Evolutionary conservation across 1,139 yeast species (phyloP), one percentile per base, ranked within the genome.

Genomic region (Eremothecium cymbalariae): DNA sequence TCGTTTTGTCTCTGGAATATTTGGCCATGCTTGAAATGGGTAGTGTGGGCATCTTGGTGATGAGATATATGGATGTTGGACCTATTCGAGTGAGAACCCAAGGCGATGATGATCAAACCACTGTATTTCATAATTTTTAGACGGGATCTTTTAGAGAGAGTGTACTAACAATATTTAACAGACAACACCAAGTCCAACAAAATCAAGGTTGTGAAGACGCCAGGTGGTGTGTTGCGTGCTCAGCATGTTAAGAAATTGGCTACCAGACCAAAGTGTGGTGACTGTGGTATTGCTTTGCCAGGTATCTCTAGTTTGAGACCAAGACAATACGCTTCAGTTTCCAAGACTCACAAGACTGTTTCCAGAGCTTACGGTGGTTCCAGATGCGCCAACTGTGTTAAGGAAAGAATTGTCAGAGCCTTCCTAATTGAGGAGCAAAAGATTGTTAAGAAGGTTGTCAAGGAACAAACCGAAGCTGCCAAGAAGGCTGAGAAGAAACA

Each of bases 351-450:
- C 77, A 88, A 90, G 80, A 82, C 95, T 56, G 98, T 90, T 59
- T 88, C 88, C 67, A 90, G 98, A 79, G 88, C 95, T 62, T 90
- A 90, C 88, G 98, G 98, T 75, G 98, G 98, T 68, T 79, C 94
- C 62, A 78, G 93, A 77, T 86, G 95, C 74, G 94, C 94, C 63
- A 81, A 79, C 84, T 84, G 95, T 75, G 96, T 88, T 65, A 86
- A 85, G 79, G 94, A 86, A 72, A 84, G 95, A 80, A 80, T 90
- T 61, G 86, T 88, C 68, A 88, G 97, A 77, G 96, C 97, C 65
- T 90, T 90, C 85, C 81, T 90, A 68, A 84, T 90, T 59, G 97
- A 90, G 76, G 98, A 90, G 76, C 97, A 90, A 77, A 90, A 88
- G 84, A 85, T 90, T 57, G 98, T 90, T 67, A 90, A 90, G 88